Conservation (phyloP, 2,329 filamentous ascomycete genomes). For the Penicillium sp. region DNA sequence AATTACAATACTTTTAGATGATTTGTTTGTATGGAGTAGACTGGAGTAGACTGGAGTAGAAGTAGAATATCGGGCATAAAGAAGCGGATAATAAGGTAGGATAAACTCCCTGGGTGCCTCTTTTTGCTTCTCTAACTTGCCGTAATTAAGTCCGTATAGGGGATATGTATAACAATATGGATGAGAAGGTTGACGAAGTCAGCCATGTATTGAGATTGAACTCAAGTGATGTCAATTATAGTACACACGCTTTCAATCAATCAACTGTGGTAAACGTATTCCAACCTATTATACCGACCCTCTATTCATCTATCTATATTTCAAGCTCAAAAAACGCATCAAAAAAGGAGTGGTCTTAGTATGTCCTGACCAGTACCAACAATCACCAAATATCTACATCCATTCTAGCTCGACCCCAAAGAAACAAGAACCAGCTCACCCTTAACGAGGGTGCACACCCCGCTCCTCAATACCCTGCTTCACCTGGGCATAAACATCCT, state of each 20-base stretch:
- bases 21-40: background rate
- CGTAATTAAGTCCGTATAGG: too few relatives aligned
- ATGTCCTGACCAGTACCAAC: conserved; percentile 5
- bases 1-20: conserved; percentile 13
- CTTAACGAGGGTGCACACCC: conserved; percentile 42
- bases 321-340: background rate
- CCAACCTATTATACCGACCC: background rate
- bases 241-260: background rate
- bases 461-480: conserved; percentile 54
- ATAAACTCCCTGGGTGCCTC: too few relatives aligned
- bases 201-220: too few relatives aligned
- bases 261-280: background rate
- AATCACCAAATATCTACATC: background rate
- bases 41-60: too few relatives aligned
- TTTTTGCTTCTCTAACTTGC: too few relatives aligned
- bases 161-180: too few relatives aligned
- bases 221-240: background rate
- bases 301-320: conserved; percentile 6
- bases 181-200: too few relatives aligned
- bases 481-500: conserved; percentile 66
- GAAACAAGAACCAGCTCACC: background rate
- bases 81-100: background rate
- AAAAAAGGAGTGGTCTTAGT: conserved; percentile 1
- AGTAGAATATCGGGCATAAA: background rate
- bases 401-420: too few relatives aligned